Conservation (phyloP, 306 rosid species). For the Alnus rubra region DNA sequence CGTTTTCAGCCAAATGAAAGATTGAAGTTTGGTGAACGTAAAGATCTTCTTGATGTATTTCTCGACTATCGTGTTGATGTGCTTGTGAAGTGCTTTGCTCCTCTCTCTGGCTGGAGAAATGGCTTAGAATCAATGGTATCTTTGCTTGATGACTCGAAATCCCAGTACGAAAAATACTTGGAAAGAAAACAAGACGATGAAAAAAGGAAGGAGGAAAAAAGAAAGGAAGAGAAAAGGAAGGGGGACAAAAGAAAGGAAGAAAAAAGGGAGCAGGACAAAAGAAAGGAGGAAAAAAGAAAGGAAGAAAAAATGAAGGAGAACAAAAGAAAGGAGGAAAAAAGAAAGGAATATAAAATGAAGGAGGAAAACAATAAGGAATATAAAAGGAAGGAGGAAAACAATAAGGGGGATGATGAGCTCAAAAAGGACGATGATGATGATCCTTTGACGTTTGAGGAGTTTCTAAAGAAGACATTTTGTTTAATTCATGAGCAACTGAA, state of each 20-base stretch:
- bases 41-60: constrained; percentile 29
- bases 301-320: no score
- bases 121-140: constrained; percentile 18
- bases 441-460: constrained; percentile 34
- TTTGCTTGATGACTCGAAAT: constrained; percentile 32
- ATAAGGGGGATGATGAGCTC: no score
- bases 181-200: neutral
- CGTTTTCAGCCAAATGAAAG: no score
- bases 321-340: no score
- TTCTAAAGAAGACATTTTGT: constrained; percentile 23
- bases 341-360: no score
- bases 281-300: no score
- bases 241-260: no score
- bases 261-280: no score
- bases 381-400: no score
- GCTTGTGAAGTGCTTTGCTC: constrained; percentile 11
- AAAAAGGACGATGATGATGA: neutral
- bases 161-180: constrained; percentile 16
- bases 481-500: constrained; percentile 17
- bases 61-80: constrained; percentile 23
- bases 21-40: neutral
- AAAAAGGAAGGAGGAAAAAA: no score
- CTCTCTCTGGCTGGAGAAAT: constrained; percentile 23
- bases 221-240: no score
- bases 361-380: no score